phyloP scores from a whole-genome alignment of 805 yeast species.

The Yamadazyma sp. region DNA sequence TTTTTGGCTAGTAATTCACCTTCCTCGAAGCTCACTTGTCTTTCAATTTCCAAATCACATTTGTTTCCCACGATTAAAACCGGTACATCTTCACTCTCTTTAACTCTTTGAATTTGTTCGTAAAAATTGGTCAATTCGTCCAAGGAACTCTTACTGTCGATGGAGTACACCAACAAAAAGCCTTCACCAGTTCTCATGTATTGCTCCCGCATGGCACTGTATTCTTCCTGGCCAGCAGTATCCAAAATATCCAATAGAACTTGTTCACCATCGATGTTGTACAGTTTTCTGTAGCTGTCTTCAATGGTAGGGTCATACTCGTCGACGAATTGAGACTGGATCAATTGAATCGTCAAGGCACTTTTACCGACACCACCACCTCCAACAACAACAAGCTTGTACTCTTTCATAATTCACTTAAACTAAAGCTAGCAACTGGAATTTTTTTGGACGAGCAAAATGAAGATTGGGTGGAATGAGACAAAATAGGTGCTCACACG shows the following conservation, averaged over 20 bases:
- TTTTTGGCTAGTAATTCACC: conserved; percentile 61
- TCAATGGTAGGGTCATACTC: conserved; percentile 99
- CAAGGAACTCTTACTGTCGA: conserved; percentile 80
- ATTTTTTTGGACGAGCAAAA: no score
- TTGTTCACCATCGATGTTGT: conserved; percentile 76
- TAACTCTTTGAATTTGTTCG: conserved; percentile 76
- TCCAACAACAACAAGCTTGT: conserved; percentile 93
- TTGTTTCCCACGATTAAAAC: conserved; percentile 78
- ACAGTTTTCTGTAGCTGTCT: conserved; percentile 85
- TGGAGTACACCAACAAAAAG: conserved; percentile 82
- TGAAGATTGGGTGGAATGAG: no score
- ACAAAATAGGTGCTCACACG: no score
- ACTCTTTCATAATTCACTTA: conserved; percentile 81
- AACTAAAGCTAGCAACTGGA: no score
- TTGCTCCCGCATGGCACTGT: conserved; percentile 81
- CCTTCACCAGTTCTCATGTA: conserved; percentile 98
- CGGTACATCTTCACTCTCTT: conserved; percentile 74
- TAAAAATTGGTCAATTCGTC: conserved; percentile 78
- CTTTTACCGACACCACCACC: conserved; percentile 99
- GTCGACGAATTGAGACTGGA: conserved; percentile 92
- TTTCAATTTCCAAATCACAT: conserved; percentile 69
- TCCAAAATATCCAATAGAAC: conserved; percentile 84
- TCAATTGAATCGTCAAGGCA: conserved; percentile 91
- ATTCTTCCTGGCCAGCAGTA: conserved; percentile 98
- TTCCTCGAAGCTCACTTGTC: conserved; percentile 72